Evolutionary conservation across 2,329 filamentous ascomycete species (phyloP).

Genomic region (Sphaerostilbella broomeana): DNA sequence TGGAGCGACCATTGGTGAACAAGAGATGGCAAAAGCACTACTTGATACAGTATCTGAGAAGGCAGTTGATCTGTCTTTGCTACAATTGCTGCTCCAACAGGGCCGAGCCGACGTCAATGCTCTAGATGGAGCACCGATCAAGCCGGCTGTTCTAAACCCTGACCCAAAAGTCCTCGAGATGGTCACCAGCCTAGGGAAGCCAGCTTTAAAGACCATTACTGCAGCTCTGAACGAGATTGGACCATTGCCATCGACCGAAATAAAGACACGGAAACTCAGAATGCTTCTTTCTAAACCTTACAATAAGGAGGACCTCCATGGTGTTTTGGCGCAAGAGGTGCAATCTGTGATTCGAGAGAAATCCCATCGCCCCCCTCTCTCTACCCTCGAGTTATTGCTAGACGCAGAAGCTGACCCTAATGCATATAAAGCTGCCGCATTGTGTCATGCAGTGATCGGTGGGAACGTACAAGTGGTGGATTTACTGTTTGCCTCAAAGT

Average conservation of each 20-base stretch:
- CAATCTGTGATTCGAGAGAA: slow-evolving; percentile 35
- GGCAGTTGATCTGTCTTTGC: slow-evolving; percentile 44
- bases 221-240: slow-evolving; percentile 38
- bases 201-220: slow-evolving; percentile 37
- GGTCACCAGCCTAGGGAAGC: slow-evolving; percentile 40
- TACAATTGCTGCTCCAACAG: slow-evolving; percentile 42
- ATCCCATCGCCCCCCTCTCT: slow-evolving; percentile 32
- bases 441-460: slow-evolving; percentile 44
- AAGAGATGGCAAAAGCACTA: slow-evolving; percentile 38
- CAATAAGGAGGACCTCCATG: slow-evolving; percentile 37
- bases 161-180: slow-evolving; percentile 44
- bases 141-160: slow-evolving; percentile 33
- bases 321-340: slow-evolving; percentile 46
- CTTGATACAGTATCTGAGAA: slow-evolving; percentile 35
- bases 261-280: slow-evolving; percentile 45
- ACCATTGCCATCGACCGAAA: slow-evolving; percentile 36
- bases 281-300: slow-evolving; percentile 38
- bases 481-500: slow-evolving; percentile 36
- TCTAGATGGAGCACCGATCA: slow-evolving; percentile 37
- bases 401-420: slow-evolving; percentile 50
- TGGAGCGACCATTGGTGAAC: slow-evolving; percentile 36
- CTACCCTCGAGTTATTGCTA: slow-evolving; percentile 41
- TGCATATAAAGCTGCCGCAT: slow-evolving; percentile 41
- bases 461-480: slow-evolving; percentile 41
- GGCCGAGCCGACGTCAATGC: slow-evolving; percentile 49